These are phyloP conservation scores for Tilletia walkeri DNA, from an alignment of 1,284 basidiomycete species.

Conservation along the genomic window DNA sequence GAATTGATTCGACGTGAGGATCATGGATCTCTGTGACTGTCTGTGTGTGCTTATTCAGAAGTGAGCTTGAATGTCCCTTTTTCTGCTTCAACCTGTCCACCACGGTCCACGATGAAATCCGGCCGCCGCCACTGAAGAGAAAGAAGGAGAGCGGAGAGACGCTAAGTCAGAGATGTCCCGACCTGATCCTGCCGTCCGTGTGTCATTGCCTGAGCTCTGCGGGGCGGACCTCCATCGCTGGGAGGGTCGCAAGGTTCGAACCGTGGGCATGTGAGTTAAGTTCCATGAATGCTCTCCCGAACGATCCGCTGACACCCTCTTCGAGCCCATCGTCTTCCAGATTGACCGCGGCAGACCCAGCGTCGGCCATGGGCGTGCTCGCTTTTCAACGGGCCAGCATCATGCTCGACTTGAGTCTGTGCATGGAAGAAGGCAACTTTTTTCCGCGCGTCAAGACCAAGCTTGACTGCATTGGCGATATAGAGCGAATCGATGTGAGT, in stretches of 20 bases:
- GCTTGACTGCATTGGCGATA: conserved; percentile 8
- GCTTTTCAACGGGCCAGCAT: neutral
- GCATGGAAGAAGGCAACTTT: neutral
- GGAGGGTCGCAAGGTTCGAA: conserved; percentile 11
- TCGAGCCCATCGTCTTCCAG: neutral
- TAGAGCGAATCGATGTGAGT: neutral
- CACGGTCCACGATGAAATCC: too few species aligned
- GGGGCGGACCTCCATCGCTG: neutral
- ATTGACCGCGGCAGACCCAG: conserved; percentile 5
- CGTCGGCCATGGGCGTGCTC: neutral
- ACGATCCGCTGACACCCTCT: too few species aligned
- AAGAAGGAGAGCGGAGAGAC: too few species aligned
- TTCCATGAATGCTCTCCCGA: neutral
- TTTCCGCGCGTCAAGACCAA: conserved; percentile 6
- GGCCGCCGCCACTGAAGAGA: too few species aligned
- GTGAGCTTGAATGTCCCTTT: too few species aligned
- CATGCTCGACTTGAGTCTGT: conserved; percentile 10
- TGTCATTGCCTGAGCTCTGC: neutral
- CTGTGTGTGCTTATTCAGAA: too few species aligned
- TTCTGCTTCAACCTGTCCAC: too few species aligned
- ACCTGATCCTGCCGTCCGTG: neutral
- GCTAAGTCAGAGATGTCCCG: neutral
- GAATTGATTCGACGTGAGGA: too few species aligned
- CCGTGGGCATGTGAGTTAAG: neutral
- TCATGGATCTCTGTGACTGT: too few species aligned